These are phyloP conservation scores for Azolla pinnata DNA, from an alignment of 75 land plant genomes.

Conservation along the genomic window DNA sequence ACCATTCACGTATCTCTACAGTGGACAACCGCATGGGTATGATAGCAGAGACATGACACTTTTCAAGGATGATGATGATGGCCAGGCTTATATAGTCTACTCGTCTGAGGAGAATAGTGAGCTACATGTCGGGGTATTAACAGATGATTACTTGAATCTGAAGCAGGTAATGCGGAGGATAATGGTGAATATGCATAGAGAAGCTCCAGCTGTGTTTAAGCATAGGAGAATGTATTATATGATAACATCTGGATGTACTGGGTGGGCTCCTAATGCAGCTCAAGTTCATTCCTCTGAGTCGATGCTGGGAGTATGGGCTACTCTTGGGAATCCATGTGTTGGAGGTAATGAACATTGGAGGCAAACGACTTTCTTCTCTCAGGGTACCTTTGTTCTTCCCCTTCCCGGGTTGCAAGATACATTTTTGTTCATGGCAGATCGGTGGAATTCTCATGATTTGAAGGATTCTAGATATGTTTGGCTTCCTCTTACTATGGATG, in stretches of 20 bases:
- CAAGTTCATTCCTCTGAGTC: slow-evolving; percentile 97
- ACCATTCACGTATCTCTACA: slow-evolving; percentile 79
- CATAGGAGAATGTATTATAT: slow-evolving; percentile 75
- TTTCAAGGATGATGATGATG: slow-evolving; percentile 93
- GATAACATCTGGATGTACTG: slow-evolving; percentile 97
- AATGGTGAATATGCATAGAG: slow-evolving; percentile 70
- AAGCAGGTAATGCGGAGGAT: slow-evolving; percentile 38
- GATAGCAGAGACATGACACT: slow-evolving; percentile 96
- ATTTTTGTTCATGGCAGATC: slow-evolving; percentile 89
- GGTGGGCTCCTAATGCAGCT: slow-evolving; percentile 95
- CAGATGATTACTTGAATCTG: slow-evolving; percentile 70
- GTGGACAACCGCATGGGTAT: slow-evolving; percentile 78
- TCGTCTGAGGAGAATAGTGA: slow-evolving; percentile 88
- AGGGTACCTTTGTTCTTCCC: slow-evolving; percentile 89
- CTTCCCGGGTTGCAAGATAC: slow-evolving; percentile 56
- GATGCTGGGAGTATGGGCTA: slow-evolving; percentile 93
- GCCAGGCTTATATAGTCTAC: slow-evolving; percentile 73
- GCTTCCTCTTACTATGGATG: slow-evolving; percentile 76
- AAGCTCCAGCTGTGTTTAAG: slow-evolving; percentile 95
- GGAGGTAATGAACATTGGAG: slow-evolving; percentile 69
- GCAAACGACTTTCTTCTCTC: slow-evolving; percentile 75
- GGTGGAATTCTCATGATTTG: slow-evolving; percentile 89
- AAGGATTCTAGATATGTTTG: slow-evolving; percentile 91
- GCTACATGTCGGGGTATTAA: slow-evolving; percentile 75
- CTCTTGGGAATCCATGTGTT: slow-evolving; percentile 87